Evolutionary conservation across 352 stramenopile species (phyloP).

Genomic region (Phytophthora boehmeriae): DNA sequence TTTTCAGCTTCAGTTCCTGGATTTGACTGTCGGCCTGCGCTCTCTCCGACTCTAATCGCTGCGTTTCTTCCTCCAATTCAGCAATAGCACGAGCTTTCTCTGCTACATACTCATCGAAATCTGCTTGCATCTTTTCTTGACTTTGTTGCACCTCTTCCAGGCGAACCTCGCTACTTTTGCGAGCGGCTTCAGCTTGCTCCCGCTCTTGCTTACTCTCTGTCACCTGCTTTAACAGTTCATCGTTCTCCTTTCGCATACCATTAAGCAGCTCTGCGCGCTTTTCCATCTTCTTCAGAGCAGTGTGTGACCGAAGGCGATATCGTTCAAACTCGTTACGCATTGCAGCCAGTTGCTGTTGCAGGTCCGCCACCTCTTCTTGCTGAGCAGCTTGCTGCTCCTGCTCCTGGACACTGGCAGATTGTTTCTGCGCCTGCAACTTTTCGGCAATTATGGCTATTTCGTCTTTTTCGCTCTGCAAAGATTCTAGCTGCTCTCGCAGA

Average conservation of each 20-base stretch:
- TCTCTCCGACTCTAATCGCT: conserved; percentile 15
- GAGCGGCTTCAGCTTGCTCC: conserved; percentile 19
- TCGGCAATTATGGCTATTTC: conserved; percentile 18
- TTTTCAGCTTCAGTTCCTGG: conserved; percentile 19
- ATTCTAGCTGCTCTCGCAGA: conserved; percentile 30
- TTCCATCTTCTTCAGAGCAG: conserved; percentile 83
- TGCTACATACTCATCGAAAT: conserved; percentile 41
- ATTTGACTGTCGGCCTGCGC: conserved; percentile 19
- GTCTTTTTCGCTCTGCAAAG: conserved; percentile 22
- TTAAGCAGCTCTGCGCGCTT: conserved; percentile 82
- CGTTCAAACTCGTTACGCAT: conserved; percentile 64
- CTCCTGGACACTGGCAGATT: conserved; percentile 25
- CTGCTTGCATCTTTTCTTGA: conserved; percentile 41
- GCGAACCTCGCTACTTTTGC: conserved; percentile 12
- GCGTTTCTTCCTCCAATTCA: conserved; percentile 28
- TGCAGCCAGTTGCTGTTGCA: conserved; percentile 43
- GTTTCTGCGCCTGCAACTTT: conserved; percentile 17
- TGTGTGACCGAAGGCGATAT: conserved; percentile 70
- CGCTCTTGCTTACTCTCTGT: conserved; percentile 25
- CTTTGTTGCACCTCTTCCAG: conserved; percentile 36
- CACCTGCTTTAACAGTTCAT: conserved; percentile 38
- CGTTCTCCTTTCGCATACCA: conserved; percentile 79
- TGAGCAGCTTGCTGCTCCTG: conserved; percentile 28
- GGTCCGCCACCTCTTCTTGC: conserved; percentile 29
- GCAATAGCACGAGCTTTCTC: conserved; percentile 30